Evolutionary conservation across 495 filamentous ascomycete genomes (phyloP), one percentile per base, ranked within the genome.

Genomic region (Astrocystis sublimbata): DNA sequence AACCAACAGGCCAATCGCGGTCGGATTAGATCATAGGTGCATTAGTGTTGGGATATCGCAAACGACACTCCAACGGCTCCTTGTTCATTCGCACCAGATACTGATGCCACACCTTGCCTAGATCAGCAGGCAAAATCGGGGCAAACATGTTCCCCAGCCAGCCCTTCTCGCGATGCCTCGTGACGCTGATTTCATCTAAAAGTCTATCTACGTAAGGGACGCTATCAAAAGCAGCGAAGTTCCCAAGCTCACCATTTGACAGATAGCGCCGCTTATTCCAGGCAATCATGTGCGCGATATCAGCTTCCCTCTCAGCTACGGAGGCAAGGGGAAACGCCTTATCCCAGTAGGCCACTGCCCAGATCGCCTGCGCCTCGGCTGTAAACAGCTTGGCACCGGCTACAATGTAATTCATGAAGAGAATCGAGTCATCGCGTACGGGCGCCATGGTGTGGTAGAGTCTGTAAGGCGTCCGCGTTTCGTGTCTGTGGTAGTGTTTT

Each of bases 291-390:
- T 62, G 47, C 12, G 78, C 75, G 8, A 78, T 66, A 21, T 78
- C 65, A 21, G 54, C 26, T 61, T 72, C 65, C 67, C 65, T 71
- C 21, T 68, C 62, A 35, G 66, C 67, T 38, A n/a, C n/a, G 54
- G 45, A 24, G 69, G 33, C 71, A 42, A 79, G 61, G 24, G 24
- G 24, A 6, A 80, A 49, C 9, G 68, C 70, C 26, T 70, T 65
- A 58, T 81, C 78, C 13, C 78, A 68, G 43, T 67, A 75, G 9
- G 76, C 77, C 15, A 74, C 75, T 17, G 76, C 75, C 73, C 75
- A 81, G 13, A 79, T 72, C 8, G 78, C 66, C 63, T 81, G 80
- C n/a, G 68, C 70, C 64, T 79, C 75, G 38, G 73, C 75, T 8
- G 61, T 71, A 58, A 68, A 68, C 63, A 78, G 78, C 42, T 71